These are phyloP conservation scores for Boletellus ananiceps DNA, from an alignment of 768 basidiomycete genomes.

Conservation along the genomic window DNA sequence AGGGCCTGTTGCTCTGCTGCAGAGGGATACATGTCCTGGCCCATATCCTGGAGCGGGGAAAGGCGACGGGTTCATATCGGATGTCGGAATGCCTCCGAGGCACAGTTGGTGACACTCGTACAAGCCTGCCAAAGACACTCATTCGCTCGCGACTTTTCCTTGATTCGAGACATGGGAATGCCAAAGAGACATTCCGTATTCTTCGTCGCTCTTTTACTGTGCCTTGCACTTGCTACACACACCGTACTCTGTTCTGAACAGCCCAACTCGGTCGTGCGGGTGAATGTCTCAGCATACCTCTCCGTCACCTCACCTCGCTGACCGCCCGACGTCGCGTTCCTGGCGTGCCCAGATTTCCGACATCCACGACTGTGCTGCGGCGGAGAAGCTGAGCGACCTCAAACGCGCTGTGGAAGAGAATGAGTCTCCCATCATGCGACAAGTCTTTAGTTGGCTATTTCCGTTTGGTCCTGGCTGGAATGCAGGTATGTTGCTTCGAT, in stretches of 20 bases:
- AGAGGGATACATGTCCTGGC: conserved; percentile 40
- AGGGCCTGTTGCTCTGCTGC: conserved; percentile 48
- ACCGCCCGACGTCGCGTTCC: conserved; percentile 10
- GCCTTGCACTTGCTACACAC: conserved; percentile 20
- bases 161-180: conserved; percentile 17
- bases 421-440: conserved; percentile 72
- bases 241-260: conserved; percentile 18
- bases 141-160: not conserved
- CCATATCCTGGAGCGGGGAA: not conserved
- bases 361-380: conserved; percentile 37
- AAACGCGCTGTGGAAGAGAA: conserved; percentile 57
- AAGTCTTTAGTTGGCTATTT: conserved; percentile 76
- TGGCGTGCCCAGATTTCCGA: conserved; percentile 38
- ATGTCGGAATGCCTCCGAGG: conserved; percentile 21
- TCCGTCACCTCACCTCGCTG: not conserved
- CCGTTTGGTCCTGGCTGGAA: conserved; percentile 91
- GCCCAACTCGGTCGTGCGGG: conserved; percentile 28
- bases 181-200: conserved; percentile 21
- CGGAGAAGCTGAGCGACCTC: conserved; percentile 49
- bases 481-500: conserved; percentile 41
- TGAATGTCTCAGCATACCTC: conserved; percentile 17
- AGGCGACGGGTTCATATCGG: conserved; percentile 9
- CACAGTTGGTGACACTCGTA: not conserved
- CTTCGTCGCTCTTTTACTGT: conserved; percentile 44
- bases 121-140: not conserved